Conservation (phyloP, 331 rosid genomes). For the Acacia pycnantha region DNA sequence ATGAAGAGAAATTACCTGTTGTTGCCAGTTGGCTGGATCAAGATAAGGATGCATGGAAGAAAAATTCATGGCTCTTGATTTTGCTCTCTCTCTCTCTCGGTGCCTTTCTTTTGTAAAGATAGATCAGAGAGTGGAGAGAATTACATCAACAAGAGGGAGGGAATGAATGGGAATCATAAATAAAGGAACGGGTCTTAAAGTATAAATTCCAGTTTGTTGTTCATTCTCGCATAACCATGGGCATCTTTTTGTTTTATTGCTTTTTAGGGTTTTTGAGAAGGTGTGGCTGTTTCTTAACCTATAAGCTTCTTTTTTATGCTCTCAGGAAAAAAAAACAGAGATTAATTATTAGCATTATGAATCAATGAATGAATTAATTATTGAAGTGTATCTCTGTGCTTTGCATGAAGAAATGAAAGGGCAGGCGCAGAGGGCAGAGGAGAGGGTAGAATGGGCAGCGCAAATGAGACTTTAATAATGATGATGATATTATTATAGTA, state of each 20-base stretch:
- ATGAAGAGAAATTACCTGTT: conserved; percentile 55
- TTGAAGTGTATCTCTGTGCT: no score
- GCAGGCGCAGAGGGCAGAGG: not conserved
- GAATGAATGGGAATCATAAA: conserved; percentile 55
- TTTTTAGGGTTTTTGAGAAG: conserved; percentile 78
- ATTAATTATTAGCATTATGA: no score
- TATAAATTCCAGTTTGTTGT: conserved; percentile 15
- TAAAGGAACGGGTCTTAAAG: conserved; percentile 56
- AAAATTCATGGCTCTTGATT: conserved; percentile 69
- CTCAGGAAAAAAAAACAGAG: no score
- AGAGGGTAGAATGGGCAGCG: conserved; percentile 27
- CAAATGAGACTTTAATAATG: conserved; percentile 37
- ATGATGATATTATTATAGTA: conserved; percentile 11
- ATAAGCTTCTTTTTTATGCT: conserved; percentile 54
- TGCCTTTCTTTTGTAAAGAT: conserved; percentile 74
- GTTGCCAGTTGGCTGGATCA: conserved; percentile 96
- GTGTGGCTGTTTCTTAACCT: conserved; percentile 59
- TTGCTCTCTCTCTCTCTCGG: conserved; percentile 14
- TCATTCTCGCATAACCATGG: conserved; percentile 19
- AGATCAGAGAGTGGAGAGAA: conserved; percentile 67
- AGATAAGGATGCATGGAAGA: conserved; percentile 88
- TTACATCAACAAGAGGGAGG: conserved; percentile 55
- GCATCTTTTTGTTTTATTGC: conserved; percentile 66
- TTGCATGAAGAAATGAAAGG: no score
- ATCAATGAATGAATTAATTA: no score